A percentile compares a stretch with the other conserved stretches of the same genome.
Evolutionary conservation across 1,139 yeast genomes (phyloP).

Genomic region (Taphrina flavorubra): DNA sequence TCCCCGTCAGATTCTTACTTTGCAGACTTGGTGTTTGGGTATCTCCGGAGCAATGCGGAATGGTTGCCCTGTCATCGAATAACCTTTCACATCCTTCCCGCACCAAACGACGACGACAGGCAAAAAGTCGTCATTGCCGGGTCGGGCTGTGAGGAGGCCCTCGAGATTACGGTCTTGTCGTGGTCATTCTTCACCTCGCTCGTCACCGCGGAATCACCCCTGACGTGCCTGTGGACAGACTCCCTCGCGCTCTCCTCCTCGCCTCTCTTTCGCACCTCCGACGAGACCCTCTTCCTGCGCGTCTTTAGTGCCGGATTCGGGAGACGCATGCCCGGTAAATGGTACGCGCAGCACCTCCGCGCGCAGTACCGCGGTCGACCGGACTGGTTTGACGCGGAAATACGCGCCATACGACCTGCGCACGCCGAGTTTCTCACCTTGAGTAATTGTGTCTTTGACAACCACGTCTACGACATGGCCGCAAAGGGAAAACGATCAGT

Average conservation of each 20-base stretch:
- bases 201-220: constrained; percentile 24
- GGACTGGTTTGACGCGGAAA: background rate
- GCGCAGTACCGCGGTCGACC: constrained; percentile 16
- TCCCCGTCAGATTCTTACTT: constrained; percentile 15
- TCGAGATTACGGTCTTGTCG: constrained; percentile 30
- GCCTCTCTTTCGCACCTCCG: constrained; percentile 17
- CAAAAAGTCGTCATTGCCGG: constrained; percentile 16
- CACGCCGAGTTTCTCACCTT: constrained; percentile 10
- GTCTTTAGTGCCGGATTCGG: constrained; percentile 24
- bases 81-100: constrained; percentile 17
- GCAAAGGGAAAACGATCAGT: background rate
- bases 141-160: constrained; percentile 1
- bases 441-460: constrained; percentile 15
- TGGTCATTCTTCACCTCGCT: constrained; percentile 27
- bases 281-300: constrained; percentile 18
- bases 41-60: constrained; percentile 3
- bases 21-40: constrained; percentile 11
- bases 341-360: constrained; percentile 4
- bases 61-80: constrained; percentile 16
- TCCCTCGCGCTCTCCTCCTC: constrained; percentile 17
- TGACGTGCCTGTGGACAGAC: constrained; percentile 30
- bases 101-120: background rate
- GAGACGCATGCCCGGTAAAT: constrained; percentile 2
- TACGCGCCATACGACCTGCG: background rate
- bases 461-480: constrained; percentile 16